Base-by-base conservation (phyloP, 2,329 filamentous ascomycete species). In the Alternaria solani region DNA sequence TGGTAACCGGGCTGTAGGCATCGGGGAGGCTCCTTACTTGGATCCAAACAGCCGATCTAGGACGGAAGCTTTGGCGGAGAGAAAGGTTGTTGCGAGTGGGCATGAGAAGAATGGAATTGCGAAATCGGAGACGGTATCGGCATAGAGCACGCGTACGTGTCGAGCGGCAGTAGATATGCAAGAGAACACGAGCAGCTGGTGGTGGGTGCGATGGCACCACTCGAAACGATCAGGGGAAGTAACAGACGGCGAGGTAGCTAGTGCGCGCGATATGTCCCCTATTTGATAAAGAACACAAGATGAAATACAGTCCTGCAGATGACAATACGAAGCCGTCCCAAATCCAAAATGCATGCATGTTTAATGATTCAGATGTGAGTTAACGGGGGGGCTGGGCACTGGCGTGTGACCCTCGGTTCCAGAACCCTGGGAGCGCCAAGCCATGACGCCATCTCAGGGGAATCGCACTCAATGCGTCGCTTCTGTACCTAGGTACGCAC, bases 1-100 rank as follows among this genome's bases (percentile, higher is more conserved):
- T 11, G 64, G 66, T 1, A 63, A 65, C 18, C 72, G 80, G 14
- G 78, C 80, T 6, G 75, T 77, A 3, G 75, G 77, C 0, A 79
- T 78, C 39, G 79, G 79, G 0, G 79, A 80, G 55, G 69, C 69
- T 6, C 79, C 79, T 1, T 81, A 79, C 55, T 57, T 80, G 2
- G 78, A 81, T 52, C 78, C 78, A 4, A 71, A 63, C 2, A 72
- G 69, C 7, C 65, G 63, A 32, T 71, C 70, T 5, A 62, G 38
- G 4, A 39, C 38, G 38, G 38, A 72, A 43, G 71, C 69, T 4
- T 69, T 73, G 46, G 62, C 61, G 16, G 48, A 74, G 52, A 62
- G 28, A 20, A 43, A 44, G 7, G 28, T 48, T 26, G 52, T 56
- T 46, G 47, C n/a, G 0, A 12, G 18, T 12, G 48, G 43, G 9